Evolutionary conservation across 2,329 filamentous ascomycete species (phyloP).

Genomic region (Diaporthe citriasiana): DNA sequence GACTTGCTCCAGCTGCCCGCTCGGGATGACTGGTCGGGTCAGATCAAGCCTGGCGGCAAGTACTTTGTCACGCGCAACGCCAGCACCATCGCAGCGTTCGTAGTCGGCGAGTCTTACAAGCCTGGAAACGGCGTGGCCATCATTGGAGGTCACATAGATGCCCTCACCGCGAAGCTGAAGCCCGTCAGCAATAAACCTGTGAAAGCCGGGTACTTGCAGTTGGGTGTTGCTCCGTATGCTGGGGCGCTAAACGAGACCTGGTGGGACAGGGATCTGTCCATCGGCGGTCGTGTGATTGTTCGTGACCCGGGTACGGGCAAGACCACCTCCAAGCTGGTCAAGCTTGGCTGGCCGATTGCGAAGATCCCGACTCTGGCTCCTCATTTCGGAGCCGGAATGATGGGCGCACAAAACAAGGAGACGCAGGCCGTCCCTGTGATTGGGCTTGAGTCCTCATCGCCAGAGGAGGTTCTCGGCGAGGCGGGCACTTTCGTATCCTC

Average conservation of each 20-base stretch:
- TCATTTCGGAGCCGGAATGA: constrained; percentile 87
- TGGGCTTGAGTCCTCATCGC: constrained; percentile 76
- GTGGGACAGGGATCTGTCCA: constrained; percentile 96
- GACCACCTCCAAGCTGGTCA: constrained; percentile 85
- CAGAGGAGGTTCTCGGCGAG: constrained; percentile 68
- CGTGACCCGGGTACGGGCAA: constrained; percentile 80
- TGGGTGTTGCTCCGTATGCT: constrained; percentile 94
- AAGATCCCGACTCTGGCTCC: constrained; percentile 92
- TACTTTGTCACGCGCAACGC: constrained; percentile 92
- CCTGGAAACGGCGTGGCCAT: constrained; percentile 90
- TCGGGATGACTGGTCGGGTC: constrained; percentile 81
- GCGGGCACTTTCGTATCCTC: constrained; percentile 82
- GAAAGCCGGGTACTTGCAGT: constrained; percentile 87
- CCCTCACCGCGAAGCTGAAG: constrained; percentile 91
- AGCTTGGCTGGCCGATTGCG: constrained; percentile 94
- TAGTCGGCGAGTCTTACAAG: constrained; percentile 83
- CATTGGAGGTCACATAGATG: constrained; percentile 93
- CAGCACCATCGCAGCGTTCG: constrained; percentile 87
- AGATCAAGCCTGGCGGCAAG: constrained; percentile 84
- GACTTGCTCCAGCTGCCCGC: constrained; percentile 73
- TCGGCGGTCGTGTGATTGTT: constrained; percentile 90
- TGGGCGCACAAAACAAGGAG: constrained; percentile 81
- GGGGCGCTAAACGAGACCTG: constrained; percentile 90
- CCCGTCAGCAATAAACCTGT: constrained; percentile 88
- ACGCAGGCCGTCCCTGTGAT: constrained; percentile 96